phyloP scores from a whole-genome alignment of 306 rosid genomes.

The Corylus heterophylla region DNA sequence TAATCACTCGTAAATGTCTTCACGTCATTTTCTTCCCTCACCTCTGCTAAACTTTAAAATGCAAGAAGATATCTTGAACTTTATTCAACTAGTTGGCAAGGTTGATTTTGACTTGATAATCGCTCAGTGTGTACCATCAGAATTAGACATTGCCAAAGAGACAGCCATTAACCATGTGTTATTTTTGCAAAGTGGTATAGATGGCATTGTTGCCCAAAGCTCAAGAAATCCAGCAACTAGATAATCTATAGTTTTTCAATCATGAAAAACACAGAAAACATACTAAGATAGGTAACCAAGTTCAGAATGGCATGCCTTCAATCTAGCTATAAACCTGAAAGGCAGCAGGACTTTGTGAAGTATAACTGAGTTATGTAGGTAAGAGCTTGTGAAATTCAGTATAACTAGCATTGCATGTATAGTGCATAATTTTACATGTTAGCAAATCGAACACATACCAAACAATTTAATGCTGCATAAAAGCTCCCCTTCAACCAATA shows the following conservation, averaged over 20 bases:
- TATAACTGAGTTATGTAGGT: not conserved
- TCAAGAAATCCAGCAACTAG: not conserved
- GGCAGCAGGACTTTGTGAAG: not conserved
- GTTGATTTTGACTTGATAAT: not conserved
- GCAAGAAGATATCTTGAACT: not conserved
- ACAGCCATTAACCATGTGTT: not conserved
- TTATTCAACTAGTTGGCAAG: too few species aligned
- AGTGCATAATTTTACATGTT: conserved; percentile 26
- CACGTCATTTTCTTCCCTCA: not conserved
- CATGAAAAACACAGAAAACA: not conserved
- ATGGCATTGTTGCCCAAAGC: not conserved
- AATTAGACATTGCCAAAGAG: not conserved
- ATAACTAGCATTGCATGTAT: not conserved
- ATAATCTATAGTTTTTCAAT: not conserved
- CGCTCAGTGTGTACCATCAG: not conserved
- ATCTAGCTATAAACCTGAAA: not conserved
- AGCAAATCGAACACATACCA: conserved; percentile 48
- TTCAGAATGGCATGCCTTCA: not conserved
- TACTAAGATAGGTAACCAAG: not conserved
- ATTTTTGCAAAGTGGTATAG: not conserved
- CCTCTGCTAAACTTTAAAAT: not conserved
- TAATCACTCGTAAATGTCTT: not conserved
- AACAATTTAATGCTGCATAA: conserved; percentile 71
- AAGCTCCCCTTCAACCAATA: conserved; percentile 68
- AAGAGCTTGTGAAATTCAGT: not conserved